Conservation (phyloP, 768 basidiomycete genomes). For the Podaxis sp. region DNA sequence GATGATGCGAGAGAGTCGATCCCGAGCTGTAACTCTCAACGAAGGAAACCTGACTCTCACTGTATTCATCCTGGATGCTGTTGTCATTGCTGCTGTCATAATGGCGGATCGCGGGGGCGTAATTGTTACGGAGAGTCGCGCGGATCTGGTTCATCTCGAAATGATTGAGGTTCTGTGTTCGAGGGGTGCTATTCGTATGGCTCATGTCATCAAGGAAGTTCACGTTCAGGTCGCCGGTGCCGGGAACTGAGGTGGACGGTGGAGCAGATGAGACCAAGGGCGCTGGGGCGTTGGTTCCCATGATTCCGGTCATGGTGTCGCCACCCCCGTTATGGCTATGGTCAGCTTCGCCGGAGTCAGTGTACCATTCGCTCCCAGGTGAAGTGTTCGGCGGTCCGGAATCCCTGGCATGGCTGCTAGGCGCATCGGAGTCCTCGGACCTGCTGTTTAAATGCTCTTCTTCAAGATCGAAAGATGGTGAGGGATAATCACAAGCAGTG, state of each 20-base stretch:
- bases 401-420: neutral
- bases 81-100: neutral
- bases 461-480: neutral
- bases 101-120: neutral
- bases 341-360: neutral
- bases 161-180: neutral
- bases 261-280: neutral
- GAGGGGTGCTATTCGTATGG: neutral
- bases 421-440: neutral
- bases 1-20: neutral
- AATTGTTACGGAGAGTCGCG: neutral
- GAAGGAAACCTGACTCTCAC: neutral
- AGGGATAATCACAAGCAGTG: neutral
- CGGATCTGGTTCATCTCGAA: neutral
- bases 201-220: neutral
- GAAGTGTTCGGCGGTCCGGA: neutral
- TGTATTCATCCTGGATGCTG: neutral
- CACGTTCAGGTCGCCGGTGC: neutral
- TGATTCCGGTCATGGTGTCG: neutral
- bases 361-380: neutral
- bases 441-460: neutral
- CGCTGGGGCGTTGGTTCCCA: neutral
- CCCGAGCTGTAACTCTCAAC: neutral
- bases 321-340: neutral
- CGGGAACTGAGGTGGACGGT: neutral